Conservation (phyloP, 2,329 filamentous ascomycete genomes). For the Hortaea sp. region DNA sequence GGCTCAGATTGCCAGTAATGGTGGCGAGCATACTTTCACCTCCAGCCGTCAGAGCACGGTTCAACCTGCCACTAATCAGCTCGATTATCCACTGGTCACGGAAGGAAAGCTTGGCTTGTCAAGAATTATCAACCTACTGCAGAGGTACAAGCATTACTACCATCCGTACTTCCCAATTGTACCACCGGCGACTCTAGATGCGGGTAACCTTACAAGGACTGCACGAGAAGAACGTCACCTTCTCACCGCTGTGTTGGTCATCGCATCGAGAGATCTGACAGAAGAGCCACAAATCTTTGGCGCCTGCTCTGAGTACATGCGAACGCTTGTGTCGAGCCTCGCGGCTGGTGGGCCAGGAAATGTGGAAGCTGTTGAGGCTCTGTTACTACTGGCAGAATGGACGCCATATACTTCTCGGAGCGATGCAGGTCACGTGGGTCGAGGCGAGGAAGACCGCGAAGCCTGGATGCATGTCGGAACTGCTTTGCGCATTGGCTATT, state of each 20-base stretch:
- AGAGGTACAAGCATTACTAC: slow-evolving; percentile 54
- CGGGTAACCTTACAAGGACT: slow-evolving; percentile 43
- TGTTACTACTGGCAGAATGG: slow-evolving; percentile 64
- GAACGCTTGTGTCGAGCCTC: slow-evolving; percentile 55
- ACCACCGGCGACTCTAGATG: slow-evolving; percentile 49
- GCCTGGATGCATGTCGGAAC: slow-evolving; percentile 70
- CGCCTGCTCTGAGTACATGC: slow-evolving; percentile 60
- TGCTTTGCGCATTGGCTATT: slow-evolving; percentile 59
- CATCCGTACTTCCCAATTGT: slow-evolving; percentile 63
- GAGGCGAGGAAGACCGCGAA: slow-evolving; percentile 63
- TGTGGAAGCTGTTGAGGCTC: slow-evolving; percentile 60
- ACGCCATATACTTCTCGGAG: slow-evolving; percentile 55
- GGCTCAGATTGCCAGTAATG: slow-evolving; percentile 32
- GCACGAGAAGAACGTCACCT: slow-evolving; percentile 55
- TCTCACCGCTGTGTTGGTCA: slow-evolving; percentile 59
- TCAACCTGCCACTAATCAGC: slow-evolving; percentile 1
- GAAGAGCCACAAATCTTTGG: slow-evolving; percentile 54
- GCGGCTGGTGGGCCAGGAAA: slow-evolving; percentile 57
- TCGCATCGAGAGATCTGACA: slow-evolving; percentile 61
- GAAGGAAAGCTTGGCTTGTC: slow-evolving; percentile 33
- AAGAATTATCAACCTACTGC: slow-evolving; percentile 43
- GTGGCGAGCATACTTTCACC: background rate
- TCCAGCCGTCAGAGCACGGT: background rate
- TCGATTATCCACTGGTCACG: slow-evolving; percentile 35
- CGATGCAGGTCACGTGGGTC: slow-evolving; percentile 52